Conservation (phyloP, 2,329 filamentous ascomycete genomes). For the Tricladium varicosporioides region DNA sequence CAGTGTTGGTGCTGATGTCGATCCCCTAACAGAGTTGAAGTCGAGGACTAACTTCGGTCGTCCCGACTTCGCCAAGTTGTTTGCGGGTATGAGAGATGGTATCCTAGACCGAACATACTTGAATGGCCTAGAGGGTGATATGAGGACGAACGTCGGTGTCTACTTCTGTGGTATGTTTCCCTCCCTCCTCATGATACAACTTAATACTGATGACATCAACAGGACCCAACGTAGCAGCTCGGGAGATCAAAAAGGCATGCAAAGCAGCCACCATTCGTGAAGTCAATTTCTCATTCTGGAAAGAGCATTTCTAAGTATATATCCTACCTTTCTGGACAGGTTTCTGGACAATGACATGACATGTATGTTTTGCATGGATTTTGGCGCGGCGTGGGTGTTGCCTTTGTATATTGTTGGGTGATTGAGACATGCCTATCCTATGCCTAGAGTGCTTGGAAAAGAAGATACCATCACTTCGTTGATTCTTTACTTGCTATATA, state of each 20-base stretch:
- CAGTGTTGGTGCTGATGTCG: slow-evolving; percentile 81
- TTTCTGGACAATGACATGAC: background rate
- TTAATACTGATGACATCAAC: slow-evolving; percentile 11
- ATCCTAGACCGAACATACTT: slow-evolving; percentile 85
- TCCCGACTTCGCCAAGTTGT: slow-evolving; percentile 80
- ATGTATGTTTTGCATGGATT: slow-evolving; percentile 11
- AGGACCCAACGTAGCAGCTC: slow-evolving; percentile 52
- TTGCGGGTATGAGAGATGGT: slow-evolving; percentile 82
- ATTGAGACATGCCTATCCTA: background rate
- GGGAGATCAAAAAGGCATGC: slow-evolving; percentile 81
- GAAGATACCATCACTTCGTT: background rate
- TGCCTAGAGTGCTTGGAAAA: background rate
- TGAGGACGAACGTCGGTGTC: slow-evolving; percentile 85
- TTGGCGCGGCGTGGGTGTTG: slow-evolving; percentile 10
- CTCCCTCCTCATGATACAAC: background rate
- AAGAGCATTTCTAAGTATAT: slow-evolving; percentile 73
- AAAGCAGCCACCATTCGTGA: slow-evolving; percentile 70
- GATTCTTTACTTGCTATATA: background rate
- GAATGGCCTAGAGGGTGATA: slow-evolving; percentile 71
- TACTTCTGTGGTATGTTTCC: slow-evolving; percentile 86
- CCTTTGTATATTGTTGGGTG: background rate
- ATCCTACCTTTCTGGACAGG: background rate
- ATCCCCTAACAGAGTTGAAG: slow-evolving; percentile 89
- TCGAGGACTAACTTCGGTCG: slow-evolving; percentile 91
- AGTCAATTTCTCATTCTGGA: slow-evolving; percentile 97